Percentiles rank a stretch among this genome's conserved stretches.
These are phyloP conservation scores for Aspergillus terreus DNA, from an alignment of 2,329 filamentous ascomycete species.

Conservation along the genomic window DNA sequence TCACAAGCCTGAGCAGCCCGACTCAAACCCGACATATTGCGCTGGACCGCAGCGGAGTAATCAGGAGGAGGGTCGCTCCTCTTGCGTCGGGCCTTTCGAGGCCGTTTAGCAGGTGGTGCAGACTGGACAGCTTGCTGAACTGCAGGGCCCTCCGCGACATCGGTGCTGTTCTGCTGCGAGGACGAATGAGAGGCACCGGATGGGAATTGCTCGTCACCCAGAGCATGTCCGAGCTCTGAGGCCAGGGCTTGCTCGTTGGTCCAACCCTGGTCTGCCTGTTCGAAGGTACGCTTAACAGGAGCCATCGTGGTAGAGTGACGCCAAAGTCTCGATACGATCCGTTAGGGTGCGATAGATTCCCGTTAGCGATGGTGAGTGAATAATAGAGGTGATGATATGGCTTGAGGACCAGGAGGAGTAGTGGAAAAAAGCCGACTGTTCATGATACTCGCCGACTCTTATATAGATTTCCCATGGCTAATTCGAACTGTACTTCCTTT, in stretches of 20 bases:
- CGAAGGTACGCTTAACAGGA: neutral
- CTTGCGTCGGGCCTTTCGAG: neutral
- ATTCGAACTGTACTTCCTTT: neutral
- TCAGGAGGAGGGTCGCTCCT: conserved; percentile 14
- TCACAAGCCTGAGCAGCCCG: conserved; percentile 26
- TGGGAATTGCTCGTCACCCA: no score
- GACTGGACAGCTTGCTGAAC: no score
- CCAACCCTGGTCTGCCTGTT: conserved; percentile 12
- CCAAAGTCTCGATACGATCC: no score
- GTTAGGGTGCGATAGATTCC: neutral
- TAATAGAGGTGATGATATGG: neutral
- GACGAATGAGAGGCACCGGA: no score
- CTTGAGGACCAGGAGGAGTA: no score
- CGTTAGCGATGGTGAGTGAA: neutral
- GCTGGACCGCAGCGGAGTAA: conserved; percentile 18
- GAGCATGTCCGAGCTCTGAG: neutral
- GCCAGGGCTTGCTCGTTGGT: neutral
- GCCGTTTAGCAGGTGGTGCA: neutral
- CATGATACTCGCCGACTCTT: no score
- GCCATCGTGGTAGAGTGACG: neutral
- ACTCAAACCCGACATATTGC: conserved; percentile 10
- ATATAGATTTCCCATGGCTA: no score
- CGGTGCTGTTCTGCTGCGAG: no score
- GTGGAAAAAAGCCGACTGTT: no score
- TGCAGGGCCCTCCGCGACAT: no score